Evolutionary conservation across 768 basidiomycete species (phyloP).

Genomic region (Tephrocybe rancida): DNA sequence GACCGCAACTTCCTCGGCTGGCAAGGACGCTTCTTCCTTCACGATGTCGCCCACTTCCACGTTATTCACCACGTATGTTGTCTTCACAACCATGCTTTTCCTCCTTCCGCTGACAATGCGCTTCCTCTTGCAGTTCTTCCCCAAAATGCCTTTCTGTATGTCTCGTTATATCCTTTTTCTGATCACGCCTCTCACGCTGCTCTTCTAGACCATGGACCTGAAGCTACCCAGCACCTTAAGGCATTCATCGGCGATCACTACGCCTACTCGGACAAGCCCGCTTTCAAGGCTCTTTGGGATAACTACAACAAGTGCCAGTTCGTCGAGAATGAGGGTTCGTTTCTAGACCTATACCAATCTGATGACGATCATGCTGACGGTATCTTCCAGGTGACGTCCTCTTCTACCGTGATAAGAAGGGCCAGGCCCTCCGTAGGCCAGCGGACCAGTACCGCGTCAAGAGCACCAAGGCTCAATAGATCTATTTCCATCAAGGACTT

Average conservation of each 20-base stretch:
- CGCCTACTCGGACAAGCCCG: conserved; percentile 38
- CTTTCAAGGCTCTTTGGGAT: conserved; percentile 52
- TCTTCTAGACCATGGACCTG: conserved; percentile 47
- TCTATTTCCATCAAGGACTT: not conserved
- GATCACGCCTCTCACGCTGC: not conserved
- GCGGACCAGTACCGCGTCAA: conserved; percentile 21
- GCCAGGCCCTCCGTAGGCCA: conserved; percentile 36
- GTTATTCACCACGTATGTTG: conserved; percentile 57
- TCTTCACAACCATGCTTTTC: not conserved
- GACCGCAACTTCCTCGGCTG: conserved; percentile 62
- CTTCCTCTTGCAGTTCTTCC: conserved; percentile 51
- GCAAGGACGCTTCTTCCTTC: conserved; percentile 68
- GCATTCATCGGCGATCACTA: conserved; percentile 55
- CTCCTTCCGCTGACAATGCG: not conserved
- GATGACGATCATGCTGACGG: not conserved
- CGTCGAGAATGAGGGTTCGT: conserved; percentile 54
- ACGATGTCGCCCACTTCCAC: conserved; percentile 64
- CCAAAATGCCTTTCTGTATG: conserved; percentile 61
- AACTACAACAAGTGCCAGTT: conserved; percentile 60
- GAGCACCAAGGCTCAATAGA: conserved; percentile 8
- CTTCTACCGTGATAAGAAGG: conserved; percentile 47
- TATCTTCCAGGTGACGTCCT: conserved; percentile 36
- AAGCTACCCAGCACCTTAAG: conserved; percentile 52
- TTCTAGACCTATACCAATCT: not conserved
- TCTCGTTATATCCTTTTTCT: conserved; percentile 1